Percentiles rank a stretch among this genome's conserved stretches.
These are phyloP conservation scores for Neurospora sp. DNA, from an alignment of 495 filamentous ascomycete species.

Conservation along the genomic window DNA sequence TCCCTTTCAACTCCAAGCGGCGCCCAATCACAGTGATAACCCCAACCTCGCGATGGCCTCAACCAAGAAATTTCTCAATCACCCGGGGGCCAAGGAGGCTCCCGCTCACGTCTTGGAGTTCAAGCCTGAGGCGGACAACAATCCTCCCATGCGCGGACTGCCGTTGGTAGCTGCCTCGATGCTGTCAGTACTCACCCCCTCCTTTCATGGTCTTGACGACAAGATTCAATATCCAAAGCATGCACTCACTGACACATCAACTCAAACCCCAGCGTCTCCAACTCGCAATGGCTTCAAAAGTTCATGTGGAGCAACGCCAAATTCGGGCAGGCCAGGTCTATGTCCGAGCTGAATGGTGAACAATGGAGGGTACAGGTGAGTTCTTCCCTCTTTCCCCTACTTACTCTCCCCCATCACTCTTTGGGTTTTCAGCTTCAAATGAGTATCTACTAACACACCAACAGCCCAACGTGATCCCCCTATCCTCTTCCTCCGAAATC, in stretches of 20 bases:
- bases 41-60: constrained; percentile 3
- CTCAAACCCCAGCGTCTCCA: constrained; percentile 14
- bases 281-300: constrained; percentile 17
- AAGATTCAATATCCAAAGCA: background rate
- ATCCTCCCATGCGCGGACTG: constrained; percentile 22
- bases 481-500: constrained; percentile 15
- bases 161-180: constrained; percentile 17
- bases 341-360: constrained; percentile 49
- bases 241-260: background rate
- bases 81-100: constrained; percentile 25
- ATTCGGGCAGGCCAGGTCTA: constrained; percentile 50
- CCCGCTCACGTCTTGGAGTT: constrained; percentile 14
- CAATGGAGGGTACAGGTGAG: constrained; percentile 48
- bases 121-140: constrained; percentile 15
- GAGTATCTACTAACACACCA: background rate
- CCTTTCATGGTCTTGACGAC: background rate
- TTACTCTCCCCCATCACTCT: too few relatives aligned
- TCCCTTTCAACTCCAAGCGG: background rate
- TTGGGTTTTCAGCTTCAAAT: background rate
- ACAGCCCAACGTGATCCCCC: constrained; percentile 70
- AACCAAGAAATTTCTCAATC: constrained; percentile 18
- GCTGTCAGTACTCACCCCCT: constrained; percentile 12
- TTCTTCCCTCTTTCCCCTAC: background rate
- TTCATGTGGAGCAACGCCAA: constrained; percentile 61
- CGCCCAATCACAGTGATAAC: background rate